These are phyloP conservation scores for Asterella californica DNA, from an alignment of 225 moss, liverwort and hornwort species.

Conservation along the genomic window DNA sequence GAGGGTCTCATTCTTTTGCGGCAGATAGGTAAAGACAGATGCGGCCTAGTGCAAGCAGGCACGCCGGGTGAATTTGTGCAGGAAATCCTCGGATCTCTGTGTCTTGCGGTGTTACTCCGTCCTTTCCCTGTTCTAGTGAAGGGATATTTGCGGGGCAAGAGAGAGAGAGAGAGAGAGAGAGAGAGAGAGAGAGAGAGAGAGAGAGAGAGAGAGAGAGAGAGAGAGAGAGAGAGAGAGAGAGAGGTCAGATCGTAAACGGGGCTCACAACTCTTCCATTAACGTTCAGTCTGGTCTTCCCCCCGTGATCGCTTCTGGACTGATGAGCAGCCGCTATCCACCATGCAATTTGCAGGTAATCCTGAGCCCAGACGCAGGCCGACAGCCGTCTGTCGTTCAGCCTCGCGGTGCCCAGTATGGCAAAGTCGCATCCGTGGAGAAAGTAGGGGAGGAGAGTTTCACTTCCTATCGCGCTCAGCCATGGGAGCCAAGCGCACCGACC, in stretches of 20 bases:
- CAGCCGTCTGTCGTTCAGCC: slow-evolving; percentile 24
- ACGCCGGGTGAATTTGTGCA: neutral
- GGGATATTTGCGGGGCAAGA: too few relatives aligned
- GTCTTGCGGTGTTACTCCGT: neutral
- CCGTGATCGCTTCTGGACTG: neutral
- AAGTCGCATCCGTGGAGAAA: slow-evolving; percentile 25
- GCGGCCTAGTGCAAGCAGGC: neutral
- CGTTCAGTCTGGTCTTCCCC: neutral
- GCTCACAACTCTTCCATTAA: too few relatives aligned
- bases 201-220: slow-evolving; percentile 7
- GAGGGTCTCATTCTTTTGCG: neutral
- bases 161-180: neutral
- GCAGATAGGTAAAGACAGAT: neutral
- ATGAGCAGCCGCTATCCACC: slow-evolving; percentile 2
- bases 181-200: slow-evolving; percentile 5
- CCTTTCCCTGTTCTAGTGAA: too few relatives aligned
- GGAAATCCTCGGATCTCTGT: neutral
- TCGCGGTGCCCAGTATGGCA: slow-evolving; percentile 19
- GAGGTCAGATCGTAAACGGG: too few relatives aligned
- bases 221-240: neutral
- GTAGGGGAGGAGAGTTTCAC: slow-evolving; percentile 18
- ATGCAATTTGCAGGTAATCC: slow-evolving; percentile 18
- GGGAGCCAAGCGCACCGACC: slow-evolving; percentile 16
- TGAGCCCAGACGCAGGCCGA: slow-evolving; percentile 15
- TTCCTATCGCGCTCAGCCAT: slow-evolving; percentile 23